These are phyloP conservation scores for Pisolithus albus DNA, from an alignment of 768 basidiomycete species.

Conservation along the genomic window DNA sequence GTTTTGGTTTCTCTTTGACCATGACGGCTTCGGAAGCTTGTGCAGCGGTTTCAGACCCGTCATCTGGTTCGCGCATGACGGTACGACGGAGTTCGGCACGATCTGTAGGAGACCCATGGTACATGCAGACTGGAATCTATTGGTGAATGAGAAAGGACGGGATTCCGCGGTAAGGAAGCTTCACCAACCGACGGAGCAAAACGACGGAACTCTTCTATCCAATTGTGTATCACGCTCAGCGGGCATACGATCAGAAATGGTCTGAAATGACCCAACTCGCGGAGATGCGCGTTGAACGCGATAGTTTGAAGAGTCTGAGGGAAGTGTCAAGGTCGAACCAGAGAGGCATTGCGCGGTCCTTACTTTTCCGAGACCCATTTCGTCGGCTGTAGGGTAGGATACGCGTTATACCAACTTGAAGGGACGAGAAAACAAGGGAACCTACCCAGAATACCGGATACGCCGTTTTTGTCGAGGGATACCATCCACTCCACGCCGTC, in stretches of 20 bases:
- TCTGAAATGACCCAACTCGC: slow-evolving; percentile 58
- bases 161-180: too few relatives aligned
- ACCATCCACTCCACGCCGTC: slow-evolving; percentile 97
- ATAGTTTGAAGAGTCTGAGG: slow-evolving; percentile 89
- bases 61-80: slow-evolving; percentile 37
- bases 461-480: slow-evolving; percentile 76
- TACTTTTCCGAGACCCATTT: slow-evolving; percentile 91
- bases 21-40: slow-evolving; percentile 19
- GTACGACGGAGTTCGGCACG: slow-evolving; percentile 73
- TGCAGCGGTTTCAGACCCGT: slow-evolving; percentile 17
- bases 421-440: slow-evolving; percentile 15
- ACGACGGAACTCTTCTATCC: slow-evolving; percentile 76
- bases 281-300: slow-evolving; percentile 85
- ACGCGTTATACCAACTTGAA: background rate
- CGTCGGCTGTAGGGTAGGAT: slow-evolving; percentile 56
- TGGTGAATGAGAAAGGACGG: background rate
- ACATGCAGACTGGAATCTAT: slow-evolving; percentile 83
- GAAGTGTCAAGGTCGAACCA: background rate
- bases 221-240: slow-evolving; percentile 88
- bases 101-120: slow-evolving; percentile 79
- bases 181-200: slow-evolving; percentile 69
- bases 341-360: background rate
- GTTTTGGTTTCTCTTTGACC: slow-evolving; percentile 12
- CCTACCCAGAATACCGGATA: slow-evolving; percentile 71
- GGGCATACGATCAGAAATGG: slow-evolving; percentile 91